Conservation (phyloP, 768 basidiomycete genomes). For the Imleria badia region DNA sequence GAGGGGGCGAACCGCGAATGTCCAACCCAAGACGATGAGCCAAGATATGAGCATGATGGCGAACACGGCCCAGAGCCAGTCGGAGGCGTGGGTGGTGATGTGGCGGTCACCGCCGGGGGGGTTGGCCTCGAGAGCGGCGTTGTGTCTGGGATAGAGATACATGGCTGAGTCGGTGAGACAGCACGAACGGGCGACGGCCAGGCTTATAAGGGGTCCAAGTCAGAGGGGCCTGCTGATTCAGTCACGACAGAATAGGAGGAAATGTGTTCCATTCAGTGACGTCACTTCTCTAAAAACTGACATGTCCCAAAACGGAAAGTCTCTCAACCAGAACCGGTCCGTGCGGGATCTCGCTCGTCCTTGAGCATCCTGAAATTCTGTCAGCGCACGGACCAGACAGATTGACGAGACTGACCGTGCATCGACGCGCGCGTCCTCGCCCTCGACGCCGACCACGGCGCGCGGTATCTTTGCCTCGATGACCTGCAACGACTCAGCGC, state of each 20-base stretch:
- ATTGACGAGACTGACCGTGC: slow-evolving; percentile 71
- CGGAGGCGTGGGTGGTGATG: slow-evolving; percentile 45
- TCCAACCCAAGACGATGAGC: slow-evolving; percentile 38
- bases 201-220: slow-evolving; percentile 8
- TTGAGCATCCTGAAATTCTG: slow-evolving; percentile 84
- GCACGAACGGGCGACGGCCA: rapidly evolving
- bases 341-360: slow-evolving; percentile 78
- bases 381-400: no score
- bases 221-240: slow-evolving; percentile 22
- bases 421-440: slow-evolving; percentile 88
- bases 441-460: slow-evolving; percentile 82
- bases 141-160: slow-evolving; percentile 17
- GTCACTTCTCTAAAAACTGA: slow-evolving; percentile 13
- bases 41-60: slow-evolving; percentile 47
- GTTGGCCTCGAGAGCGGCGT: slow-evolving; percentile 35
- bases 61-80: slow-evolving; percentile 58
- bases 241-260: slow-evolving; percentile 18
- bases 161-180: slow-evolving; percentile 15
- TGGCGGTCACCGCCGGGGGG: slow-evolving; percentile 37
- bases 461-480: slow-evolving; percentile 91
- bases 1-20: slow-evolving; percentile 23
- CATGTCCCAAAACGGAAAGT: slow-evolving; percentile 17
- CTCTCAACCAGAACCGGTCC: no score
- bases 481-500: slow-evolving; percentile 50
- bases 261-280: slow-evolving; percentile 17